Conservation (phyloP, 345 rosid genomes). For the Streptanthus diversifolius region DNA sequence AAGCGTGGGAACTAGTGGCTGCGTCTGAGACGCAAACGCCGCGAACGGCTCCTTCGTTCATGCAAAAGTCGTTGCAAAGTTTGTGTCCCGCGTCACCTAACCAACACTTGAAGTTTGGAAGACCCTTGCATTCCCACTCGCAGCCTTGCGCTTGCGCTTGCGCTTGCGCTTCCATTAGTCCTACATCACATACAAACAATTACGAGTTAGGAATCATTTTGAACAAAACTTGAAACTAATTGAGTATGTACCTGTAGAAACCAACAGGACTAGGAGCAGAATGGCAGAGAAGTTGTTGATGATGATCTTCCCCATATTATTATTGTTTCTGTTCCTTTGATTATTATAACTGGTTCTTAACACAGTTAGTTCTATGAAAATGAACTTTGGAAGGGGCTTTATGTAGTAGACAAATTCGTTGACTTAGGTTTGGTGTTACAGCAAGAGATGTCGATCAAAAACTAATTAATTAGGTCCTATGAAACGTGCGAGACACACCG, state of each 20-base stretch:
- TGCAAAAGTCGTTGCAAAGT: conserved; percentile 27
- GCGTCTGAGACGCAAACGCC: conserved; percentile 16
- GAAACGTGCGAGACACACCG: conserved; percentile 2
- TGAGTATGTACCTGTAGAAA: conserved; percentile 7
- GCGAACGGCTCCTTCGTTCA: conserved; percentile 4
- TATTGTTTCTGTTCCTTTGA: background rate
- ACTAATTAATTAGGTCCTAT: background rate
- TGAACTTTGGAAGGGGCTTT: background rate
- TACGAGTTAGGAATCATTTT: background rate
- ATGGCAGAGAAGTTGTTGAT: conserved; percentile 4
- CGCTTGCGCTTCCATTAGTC: background rate
- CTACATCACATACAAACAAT: background rate
- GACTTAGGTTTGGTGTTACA: background rate
- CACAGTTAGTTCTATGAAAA: background rate
- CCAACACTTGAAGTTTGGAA: conserved; percentile 32
- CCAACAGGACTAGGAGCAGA: conserved; percentile 18
- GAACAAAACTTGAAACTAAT: background rate
- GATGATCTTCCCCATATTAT: conserved; percentile 17
- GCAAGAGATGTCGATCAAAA: background rate
- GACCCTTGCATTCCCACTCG: conserved; percentile 20
- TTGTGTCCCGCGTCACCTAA: background rate
- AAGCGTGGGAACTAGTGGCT: background rate
- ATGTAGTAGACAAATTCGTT: background rate
- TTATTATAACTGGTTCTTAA: background rate
- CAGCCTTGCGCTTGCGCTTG: conserved; percentile 27